Evolutionary conservation across 1,284 basidiomycete species (phyloP).

Genomic region (Phellopilus nigrolimitatus): DNA sequence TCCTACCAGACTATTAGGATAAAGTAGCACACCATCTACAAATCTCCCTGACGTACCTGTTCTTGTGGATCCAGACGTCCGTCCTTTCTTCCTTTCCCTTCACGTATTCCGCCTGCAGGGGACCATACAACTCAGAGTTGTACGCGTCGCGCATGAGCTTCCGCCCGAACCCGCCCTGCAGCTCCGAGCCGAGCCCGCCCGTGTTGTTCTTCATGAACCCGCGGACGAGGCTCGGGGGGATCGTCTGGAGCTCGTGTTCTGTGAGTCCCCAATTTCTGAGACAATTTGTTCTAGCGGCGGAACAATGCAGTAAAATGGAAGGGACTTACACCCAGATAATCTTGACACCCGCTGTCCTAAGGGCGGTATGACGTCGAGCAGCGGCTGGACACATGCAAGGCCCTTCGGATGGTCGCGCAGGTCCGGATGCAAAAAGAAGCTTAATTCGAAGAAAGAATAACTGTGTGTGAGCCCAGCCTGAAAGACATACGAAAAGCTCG

Average conservation of each 20-base stretch:
- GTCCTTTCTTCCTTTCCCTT: conserved; percentile 49
- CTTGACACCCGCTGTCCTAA: conserved; percentile 51
- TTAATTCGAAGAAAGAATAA: too few relatives aligned
- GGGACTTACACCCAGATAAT: conserved; percentile 60
- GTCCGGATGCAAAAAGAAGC: conserved; percentile 64
- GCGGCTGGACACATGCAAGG: conserved; percentile 51
- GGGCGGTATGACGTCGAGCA: conserved; percentile 45
- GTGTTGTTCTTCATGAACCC: conserved; percentile 46
- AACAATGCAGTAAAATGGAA: conserved; percentile 9
- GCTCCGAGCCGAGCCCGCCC: conserved; percentile 53
- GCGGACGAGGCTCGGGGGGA: conserved; percentile 52
- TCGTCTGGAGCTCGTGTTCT: conserved; percentile 53
- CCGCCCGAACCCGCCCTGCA: conserved; percentile 51
- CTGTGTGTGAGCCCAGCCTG: too few relatives aligned
- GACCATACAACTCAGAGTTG: conserved; percentile 56
- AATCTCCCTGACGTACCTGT: conserved; percentile 38
- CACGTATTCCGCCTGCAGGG: conserved; percentile 51
- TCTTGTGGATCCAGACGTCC: conserved; percentile 71
- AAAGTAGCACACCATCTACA: conserved; percentile 29
- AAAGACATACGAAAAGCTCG: neutral
- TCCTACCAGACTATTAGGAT: conserved; percentile 33
- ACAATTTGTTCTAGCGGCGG: neutral
- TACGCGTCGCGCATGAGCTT: conserved; percentile 55
- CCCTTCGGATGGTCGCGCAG: conserved; percentile 52
- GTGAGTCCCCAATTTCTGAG: conserved; percentile 67